Conservation (phyloP, 2,329 filamentous ascomycete species). For the Xylariaceae sp. region DNA sequence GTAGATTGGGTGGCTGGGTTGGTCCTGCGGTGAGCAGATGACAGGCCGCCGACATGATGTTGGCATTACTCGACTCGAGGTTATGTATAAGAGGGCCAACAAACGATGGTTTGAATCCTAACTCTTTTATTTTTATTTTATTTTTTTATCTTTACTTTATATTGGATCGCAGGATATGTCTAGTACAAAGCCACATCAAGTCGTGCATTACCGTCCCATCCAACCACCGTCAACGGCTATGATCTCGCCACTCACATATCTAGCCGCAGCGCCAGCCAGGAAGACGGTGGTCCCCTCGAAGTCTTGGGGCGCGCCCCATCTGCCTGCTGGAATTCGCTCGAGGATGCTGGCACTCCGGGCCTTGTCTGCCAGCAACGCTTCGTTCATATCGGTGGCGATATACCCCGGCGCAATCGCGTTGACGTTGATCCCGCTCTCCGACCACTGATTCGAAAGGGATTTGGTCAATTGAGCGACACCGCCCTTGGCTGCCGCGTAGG, state of each 20-base stretch:
- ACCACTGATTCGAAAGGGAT: conserved; percentile 82
- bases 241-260: conserved; percentile 75
- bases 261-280: conserved; percentile 66
- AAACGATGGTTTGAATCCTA: background rate
- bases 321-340: conserved; percentile 71
- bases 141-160: background rate
- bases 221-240: conserved; percentile 84
- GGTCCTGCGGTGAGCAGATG: too few relatives aligned
- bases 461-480: conserved; percentile 82
- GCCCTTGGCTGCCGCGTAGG: conserved; percentile 80
- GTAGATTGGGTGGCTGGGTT: too few relatives aligned
- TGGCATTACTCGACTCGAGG: too few relatives aligned
- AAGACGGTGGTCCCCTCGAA: conserved; percentile 79
- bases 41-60: too few relatives aligned
- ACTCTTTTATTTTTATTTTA: background rate
- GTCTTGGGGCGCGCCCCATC: conserved; percentile 78
- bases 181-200: background rate
- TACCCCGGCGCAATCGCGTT: conserved; percentile 89
- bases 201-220: conserved; percentile 67
- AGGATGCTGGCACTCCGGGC: conserved; percentile 66
- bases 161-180: background rate
- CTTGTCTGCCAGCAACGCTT: conserved; percentile 66
- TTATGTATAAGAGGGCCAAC: background rate
- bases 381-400: conserved; percentile 91
- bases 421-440: conserved; percentile 67